phyloP scores from a whole-genome alignment of 805 yeast species.

The Kuraishia floccosa region DNA sequence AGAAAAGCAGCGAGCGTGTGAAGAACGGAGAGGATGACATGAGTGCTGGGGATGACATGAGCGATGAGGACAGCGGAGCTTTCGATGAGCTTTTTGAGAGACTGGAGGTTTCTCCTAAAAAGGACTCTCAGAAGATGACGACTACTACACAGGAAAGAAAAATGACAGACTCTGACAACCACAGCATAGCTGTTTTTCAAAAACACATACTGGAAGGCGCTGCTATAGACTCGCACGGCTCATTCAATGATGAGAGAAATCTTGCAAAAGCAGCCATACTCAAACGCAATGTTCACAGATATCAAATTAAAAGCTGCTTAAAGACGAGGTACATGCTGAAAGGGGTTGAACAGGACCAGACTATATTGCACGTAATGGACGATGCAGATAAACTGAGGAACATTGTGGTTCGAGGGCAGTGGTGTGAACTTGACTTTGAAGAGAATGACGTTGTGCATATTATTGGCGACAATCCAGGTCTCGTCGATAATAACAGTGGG shows the following conservation, averaged over 20 bases:
- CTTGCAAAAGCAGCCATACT: slow-evolving; percentile 31
- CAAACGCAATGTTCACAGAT: slow-evolving; percentile 36
- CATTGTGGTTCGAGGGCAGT: slow-evolving; percentile 50
- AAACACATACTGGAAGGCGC: background rate
- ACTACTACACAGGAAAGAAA: too few species aligned
- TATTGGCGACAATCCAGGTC: slow-evolving; percentile 31
- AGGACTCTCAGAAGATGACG: too few species aligned
- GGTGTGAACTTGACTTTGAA: slow-evolving; percentile 37
- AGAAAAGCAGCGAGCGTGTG: slow-evolving; percentile 1
- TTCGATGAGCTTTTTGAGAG: slow-evolving; percentile 1
- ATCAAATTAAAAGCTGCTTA: slow-evolving; percentile 25
- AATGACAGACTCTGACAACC: too few species aligned
- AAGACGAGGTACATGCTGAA: slow-evolving; percentile 18
- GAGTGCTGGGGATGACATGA: slow-evolving; percentile 1
- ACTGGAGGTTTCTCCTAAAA: too few species aligned
- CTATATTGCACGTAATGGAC: slow-evolving; percentile 41
- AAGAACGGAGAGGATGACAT: background rate
- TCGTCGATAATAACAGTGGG: slow-evolving; percentile 46
- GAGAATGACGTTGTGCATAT: slow-evolving; percentile 52
- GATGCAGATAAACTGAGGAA: slow-evolving; percentile 19
- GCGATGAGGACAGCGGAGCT: slow-evolving; percentile 6
- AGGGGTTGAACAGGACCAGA: slow-evolving; percentile 27
- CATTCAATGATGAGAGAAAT: slow-evolving; percentile 1
- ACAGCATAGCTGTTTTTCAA: too few species aligned
- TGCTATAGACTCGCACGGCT: too few species aligned